A percentile compares a stretch with the other conserved stretches of the same genome.
Conservation (phyloP, 192 early-diverging fungal genomes). For the Paraglomus occultum region DNA sequence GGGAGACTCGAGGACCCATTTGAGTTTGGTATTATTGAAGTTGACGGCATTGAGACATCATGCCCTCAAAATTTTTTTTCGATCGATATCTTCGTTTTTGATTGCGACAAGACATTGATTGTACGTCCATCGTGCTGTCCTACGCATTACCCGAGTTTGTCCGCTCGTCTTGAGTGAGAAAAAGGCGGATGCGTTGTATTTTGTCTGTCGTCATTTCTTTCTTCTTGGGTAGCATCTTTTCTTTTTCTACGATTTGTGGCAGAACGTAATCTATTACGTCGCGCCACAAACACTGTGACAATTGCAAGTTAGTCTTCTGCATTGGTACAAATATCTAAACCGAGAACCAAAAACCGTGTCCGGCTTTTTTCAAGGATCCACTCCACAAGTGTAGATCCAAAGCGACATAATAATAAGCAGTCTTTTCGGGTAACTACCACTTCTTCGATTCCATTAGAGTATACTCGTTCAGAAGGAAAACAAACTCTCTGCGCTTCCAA, state of each 20-base stretch:
- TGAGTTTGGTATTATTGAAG: no score
- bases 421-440: conserved; percentile 2
- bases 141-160: conserved; percentile 9
- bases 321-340: conserved; percentile 7
- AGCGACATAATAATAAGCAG: conserved; percentile 3
- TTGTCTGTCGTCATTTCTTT: not conserved
- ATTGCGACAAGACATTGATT: no score
- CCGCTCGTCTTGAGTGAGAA: conserved; percentile 7
- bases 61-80: not conserved
- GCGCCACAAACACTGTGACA: conserved; percentile 1
- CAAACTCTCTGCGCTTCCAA: conserved; percentile 6
- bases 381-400: conserved; percentile 15
- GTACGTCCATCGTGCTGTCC: no score
- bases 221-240: conserved; percentile 9
- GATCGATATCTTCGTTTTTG: not conserved
- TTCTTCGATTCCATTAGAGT: conserved; percentile 5
- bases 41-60: conserved; percentile 10
- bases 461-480: conserved; percentile 3
- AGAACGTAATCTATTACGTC: conserved; percentile 16
- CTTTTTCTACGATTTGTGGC: not conserved
- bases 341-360: conserved; percentile 2
- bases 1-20: not conserved
- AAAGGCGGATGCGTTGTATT: conserved; percentile 14
- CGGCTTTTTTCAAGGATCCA: conserved; percentile 14
- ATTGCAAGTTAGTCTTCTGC: conserved; percentile 18